Conservation (phyloP, 1,139 yeast genomes). For the Pneumocystis jirovecii region DNA sequence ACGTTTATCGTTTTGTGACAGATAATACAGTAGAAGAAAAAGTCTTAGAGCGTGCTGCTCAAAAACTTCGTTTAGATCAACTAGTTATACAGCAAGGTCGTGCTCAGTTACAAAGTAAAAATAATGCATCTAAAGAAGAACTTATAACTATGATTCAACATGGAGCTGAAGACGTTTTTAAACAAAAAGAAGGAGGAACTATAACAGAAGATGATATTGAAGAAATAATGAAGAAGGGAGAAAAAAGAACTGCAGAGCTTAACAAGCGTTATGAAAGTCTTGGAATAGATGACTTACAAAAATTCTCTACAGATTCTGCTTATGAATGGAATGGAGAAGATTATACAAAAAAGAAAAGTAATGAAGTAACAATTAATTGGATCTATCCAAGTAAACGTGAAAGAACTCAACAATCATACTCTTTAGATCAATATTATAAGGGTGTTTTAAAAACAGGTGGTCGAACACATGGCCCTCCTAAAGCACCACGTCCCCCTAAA, state of each 20-base stretch:
- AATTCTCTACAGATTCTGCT: constrained; percentile 78
- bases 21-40: constrained; percentile 95
- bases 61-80: constrained; percentile 80
- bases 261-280: constrained; percentile 68
- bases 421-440: constrained; percentile 75
- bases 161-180: constrained; percentile 80
- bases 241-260: constrained; percentile 60
- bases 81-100: constrained; percentile 93
- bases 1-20: constrained; percentile 80
- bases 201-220: constrained; percentile 57
- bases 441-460: constrained; percentile 43
- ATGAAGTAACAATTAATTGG: constrained; percentile 41
- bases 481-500: constrained; percentile 33
- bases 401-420: constrained; percentile 63
- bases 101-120: constrained; percentile 28
- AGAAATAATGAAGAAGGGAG: constrained; percentile 58
- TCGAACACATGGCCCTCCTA: constrained; percentile 26
- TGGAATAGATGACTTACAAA: constrained; percentile 84
- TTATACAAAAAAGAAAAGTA: constrained; percentile 48
- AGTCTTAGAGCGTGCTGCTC: constrained; percentile 90
- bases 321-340: constrained; percentile 97
- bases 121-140: constrained; percentile 64
- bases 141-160: constrained; percentile 89
- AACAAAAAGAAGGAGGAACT: constrained; percentile 23
- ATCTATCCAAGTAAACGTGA: constrained; percentile 82